Base-by-base conservation (phyloP, 805 yeast genomes). In the Saturnispora galanensis region DNA sequence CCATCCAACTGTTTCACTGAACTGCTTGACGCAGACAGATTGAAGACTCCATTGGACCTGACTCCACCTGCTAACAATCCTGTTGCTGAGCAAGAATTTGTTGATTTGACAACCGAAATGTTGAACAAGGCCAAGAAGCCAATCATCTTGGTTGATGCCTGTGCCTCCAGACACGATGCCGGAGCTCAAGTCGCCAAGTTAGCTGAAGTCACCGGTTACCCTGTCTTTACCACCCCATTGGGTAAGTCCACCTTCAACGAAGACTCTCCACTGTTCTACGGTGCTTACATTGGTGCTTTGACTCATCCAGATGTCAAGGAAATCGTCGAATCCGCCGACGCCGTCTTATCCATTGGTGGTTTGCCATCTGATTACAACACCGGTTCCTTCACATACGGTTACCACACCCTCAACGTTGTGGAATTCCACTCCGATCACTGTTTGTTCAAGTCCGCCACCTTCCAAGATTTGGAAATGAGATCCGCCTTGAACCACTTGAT, bases 351-450 rank as follows among this genome's bases (percentile, higher is more conserved):
- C 31, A 74, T 84, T 54, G 95, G 95, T 64, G 89, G 88, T 42
- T 68, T 85, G 60, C 69, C 85, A 59, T 84, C 93, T 42, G 95
- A 85, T 66, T 86, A 82, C 77, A 85, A 85, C 74, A 85, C 95
- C 41, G 95, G 95, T 60, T 82, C 94, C 16, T 81, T 81, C 71
- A 77, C 87, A 32, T 81, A 81, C 68, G 73, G 81, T 46, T 80
- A 80, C 70, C 73, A 77, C 64, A 81, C 89, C 55, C 77, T 74
- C 64, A 81, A 81, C 68, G 74, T 81, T 57, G 76, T 81, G 52
- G 89, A 81, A 68, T 79, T 81, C 75, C 89, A 81, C 67, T 80
- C 88, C 15, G 84, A 81, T 66, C 71, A 77, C 69, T 76, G 79
- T 60, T 80, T 80, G 67, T 76, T 81, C 61, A 77, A 71, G 61